Base-by-base conservation (phyloP, 2,329 filamentous ascomycete genomes). In the Cytospora paraplurivora region DNA sequence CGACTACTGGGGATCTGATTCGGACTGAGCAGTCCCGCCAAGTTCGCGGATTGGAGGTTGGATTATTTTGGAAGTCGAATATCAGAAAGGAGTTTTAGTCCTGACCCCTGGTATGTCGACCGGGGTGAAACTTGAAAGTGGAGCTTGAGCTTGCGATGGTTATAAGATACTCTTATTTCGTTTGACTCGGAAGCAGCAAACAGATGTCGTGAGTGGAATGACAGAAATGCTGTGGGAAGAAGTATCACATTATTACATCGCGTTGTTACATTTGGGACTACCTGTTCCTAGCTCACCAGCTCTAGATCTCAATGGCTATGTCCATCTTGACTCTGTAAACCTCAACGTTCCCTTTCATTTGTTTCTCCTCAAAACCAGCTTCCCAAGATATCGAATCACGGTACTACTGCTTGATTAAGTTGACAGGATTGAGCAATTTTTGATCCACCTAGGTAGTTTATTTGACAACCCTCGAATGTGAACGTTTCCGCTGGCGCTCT, bases 1-100 rank as follows among this genome's bases (percentile, higher is more conserved):
- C 19, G 59, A 55, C 27, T 55, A 61, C 51, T 61, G 59, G 59
- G 59, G 51, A 32, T 52, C 58, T 3, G 64, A 66, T 52, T 63
- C 54, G 21, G 62, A 60, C 7, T 56, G 33, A 55, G n/a, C 15
- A n/a, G 41, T 10, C n/a, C 15, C 27, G 37, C 8, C 15, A n/a
- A 33, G 8, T 21, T 21, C 27, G 37, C 8, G 19, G 51, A 15
- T 34, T 33, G 15, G 13, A 33, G 11, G 33, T 4, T 33, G 19
- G n/a, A 6, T 32, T 44, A 13, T 7, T 61, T 37, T 13, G 53
- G 17, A 4, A 17, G n/a, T 21, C 17, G 19, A 38, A 34, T 21
- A 15, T 33, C 32, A 17, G 50, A 15, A 7, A 11, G 15, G 32
- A 17, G 33, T 1, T 10, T 47, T 3, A 21, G 21, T 47, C n/a